Conservation (phyloP, 164 flowering plant species). For the Tetracentron sinense region DNA sequence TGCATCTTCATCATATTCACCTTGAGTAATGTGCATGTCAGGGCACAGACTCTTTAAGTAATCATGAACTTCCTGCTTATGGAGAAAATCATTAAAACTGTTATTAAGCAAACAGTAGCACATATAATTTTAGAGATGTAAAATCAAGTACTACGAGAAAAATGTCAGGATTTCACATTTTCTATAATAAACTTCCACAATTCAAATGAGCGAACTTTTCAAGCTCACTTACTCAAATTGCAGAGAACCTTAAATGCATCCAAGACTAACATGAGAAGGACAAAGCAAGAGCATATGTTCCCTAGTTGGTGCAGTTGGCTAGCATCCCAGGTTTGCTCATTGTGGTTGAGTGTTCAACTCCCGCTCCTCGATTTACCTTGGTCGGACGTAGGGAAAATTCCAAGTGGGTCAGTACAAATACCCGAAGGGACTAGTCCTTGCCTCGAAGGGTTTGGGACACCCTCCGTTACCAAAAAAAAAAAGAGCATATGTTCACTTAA, state of each 20-base stretch:
- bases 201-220: not conserved
- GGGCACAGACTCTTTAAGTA: conserved; percentile 90
- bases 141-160: not conserved
- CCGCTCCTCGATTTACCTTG: too few species aligned
- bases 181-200: not conserved
- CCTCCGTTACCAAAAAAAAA: too few species aligned
- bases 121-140: too few species aligned
- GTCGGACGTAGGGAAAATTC: too few species aligned
- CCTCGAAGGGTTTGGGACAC: too few species aligned
- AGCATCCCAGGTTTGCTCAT: too few species aligned
- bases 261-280: not conserved
- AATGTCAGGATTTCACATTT: not conserved
- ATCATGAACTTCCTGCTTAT: conserved; percentile 80
- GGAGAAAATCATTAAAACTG: not conserved
- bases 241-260: not conserved
- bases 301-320: too few species aligned
- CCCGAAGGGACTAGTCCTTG: too few species aligned
- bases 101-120: not conserved
- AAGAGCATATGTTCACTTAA: too few species aligned
- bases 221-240: not conserved
- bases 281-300: not conserved
- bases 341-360: too few species aligned
- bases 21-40: conserved; percentile 78
- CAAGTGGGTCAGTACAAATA: too few species aligned
- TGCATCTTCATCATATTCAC: conserved; percentile 89